A percentile compares a stretch with the other conserved stretches of the same genome.
phyloP scores from a whole-genome alignment of 1,284 basidiomycete species.

The Boletus semigastroideus region DNA sequence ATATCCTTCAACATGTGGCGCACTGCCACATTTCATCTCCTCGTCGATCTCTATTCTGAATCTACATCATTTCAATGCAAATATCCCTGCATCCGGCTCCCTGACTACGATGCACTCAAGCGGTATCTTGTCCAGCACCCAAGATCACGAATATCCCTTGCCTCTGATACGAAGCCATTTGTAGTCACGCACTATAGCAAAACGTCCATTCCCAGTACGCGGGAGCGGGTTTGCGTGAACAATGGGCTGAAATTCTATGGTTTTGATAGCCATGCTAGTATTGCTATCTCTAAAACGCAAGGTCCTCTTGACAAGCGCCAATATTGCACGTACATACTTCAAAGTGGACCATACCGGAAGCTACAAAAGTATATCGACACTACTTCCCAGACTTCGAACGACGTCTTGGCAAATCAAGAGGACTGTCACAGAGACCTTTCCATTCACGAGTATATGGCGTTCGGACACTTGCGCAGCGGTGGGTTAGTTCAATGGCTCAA shows the following conservation, averaged over 20 bases:
- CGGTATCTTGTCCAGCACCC: conserved; percentile 14
- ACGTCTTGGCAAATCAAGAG: conserved; percentile 42
- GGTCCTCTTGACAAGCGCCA: conserved; percentile 12
- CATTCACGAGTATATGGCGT: conserved; percentile 45
- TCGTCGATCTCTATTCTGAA: conserved; percentile 33
- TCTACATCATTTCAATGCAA: not conserved
- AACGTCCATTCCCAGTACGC: conserved; percentile 27
- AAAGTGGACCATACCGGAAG: conserved; percentile 32
- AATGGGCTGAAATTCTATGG: conserved; percentile 34
- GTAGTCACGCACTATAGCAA: conserved; percentile 36
- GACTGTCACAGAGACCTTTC: conserved; percentile 37
- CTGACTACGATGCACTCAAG: conserved; percentile 7
- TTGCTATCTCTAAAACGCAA: conserved; percentile 15
- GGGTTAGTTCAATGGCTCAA: conserved; percentile 49
- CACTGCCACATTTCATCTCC: conserved; percentile 38
- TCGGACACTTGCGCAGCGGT: conserved; percentile 44
- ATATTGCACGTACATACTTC: conserved; percentile 35
- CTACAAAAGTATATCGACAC: conserved; percentile 39
- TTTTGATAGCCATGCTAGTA: conserved; percentile 15
- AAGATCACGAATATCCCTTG: conserved; percentile 35
- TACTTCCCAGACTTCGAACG: conserved; percentile 43
- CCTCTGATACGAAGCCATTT: conserved; percentile 43
- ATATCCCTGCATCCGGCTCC: conserved; percentile 13
- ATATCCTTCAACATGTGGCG: conserved; percentile 44
- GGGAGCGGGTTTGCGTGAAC: conserved; percentile 34